phyloP scores from a whole-genome alignment of 2,329 filamentous ascomycete genomes.

The Calonectria honghensis region DNA sequence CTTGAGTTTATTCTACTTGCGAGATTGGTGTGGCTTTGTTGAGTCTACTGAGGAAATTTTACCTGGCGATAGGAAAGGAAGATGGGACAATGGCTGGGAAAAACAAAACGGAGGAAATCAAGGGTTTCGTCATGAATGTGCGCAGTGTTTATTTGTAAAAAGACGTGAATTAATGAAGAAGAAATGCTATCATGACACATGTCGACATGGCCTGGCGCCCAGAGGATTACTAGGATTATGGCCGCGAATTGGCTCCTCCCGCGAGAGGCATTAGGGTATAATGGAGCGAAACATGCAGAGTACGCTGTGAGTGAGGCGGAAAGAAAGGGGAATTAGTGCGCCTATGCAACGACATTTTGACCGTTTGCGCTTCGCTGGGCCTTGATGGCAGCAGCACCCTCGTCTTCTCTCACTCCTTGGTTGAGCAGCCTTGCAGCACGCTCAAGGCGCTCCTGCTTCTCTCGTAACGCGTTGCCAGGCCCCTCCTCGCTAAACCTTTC shows the following conservation, averaged over 20 bases:
- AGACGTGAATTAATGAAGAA: slow-evolving; percentile 56
- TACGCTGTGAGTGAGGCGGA: slow-evolving; percentile 8
- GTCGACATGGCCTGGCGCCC: slow-evolving; percentile 47
- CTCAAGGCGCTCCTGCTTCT: slow-evolving; percentile 63
- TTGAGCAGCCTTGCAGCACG: slow-evolving; percentile 64
- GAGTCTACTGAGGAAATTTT: background rate
- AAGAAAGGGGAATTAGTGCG: slow-evolving; percentile 12
- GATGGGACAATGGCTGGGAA: slow-evolving; percentile 17
- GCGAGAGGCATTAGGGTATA: slow-evolving; percentile 31
- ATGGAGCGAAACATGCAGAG: slow-evolving; percentile 5
- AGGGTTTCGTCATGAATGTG: slow-evolving; percentile 40
- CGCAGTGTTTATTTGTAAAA: slow-evolving; percentile 45
- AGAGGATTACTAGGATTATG: slow-evolving; percentile 51
- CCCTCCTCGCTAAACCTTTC: slow-evolving; percentile 53
- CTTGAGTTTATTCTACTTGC: background rate
- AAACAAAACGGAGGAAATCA: slow-evolving; percentile 39
- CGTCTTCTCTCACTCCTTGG: slow-evolving; percentile 45
- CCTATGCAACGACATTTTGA: slow-evolving; percentile 36
- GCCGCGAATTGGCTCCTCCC: slow-evolving; percentile 43
- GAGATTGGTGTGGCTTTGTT: background rate
- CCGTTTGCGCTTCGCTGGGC: slow-evolving; percentile 31
- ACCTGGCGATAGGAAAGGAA: slow-evolving; percentile 3
- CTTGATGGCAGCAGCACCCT: slow-evolving; percentile 33
- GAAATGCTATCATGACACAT: slow-evolving; percentile 58
- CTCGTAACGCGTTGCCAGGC: slow-evolving; percentile 55